These are phyloP conservation scores for Galeopsis tetrahit DNA, from an alignment of 257 asterid genomes.

Conservation along the genomic window DNA sequence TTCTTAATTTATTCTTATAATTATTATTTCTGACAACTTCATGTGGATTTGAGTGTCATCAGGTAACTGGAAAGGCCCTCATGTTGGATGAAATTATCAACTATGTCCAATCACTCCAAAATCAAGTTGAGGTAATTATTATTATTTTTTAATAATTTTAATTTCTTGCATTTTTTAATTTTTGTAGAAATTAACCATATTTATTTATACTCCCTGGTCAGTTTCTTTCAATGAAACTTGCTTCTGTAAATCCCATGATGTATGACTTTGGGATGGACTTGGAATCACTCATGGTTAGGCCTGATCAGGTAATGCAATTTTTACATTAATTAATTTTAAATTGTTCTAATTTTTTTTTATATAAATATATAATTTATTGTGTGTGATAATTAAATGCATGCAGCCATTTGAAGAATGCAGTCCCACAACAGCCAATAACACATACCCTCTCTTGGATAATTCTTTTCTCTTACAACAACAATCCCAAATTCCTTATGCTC, in stretches of 20 bases:
- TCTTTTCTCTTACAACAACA: slow-evolving; percentile 48
- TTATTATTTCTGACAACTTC: slow-evolving; percentile 41
- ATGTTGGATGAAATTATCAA: slow-evolving; percentile 92
- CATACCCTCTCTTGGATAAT: slow-evolving; percentile 46
- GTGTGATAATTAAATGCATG: slow-evolving; percentile 33
- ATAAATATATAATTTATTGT: not conserved
- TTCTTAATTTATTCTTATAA: not conserved
- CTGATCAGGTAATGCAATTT: slow-evolving; percentile 66
- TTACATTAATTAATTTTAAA: no score
- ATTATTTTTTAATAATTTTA: not conserved
- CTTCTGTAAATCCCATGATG: slow-evolving; percentile 66
- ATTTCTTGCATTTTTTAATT: not conserved
- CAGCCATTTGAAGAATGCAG: slow-evolving; percentile 42
- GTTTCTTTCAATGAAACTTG: slow-evolving; percentile 94
- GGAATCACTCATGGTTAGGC: slow-evolving; percentile 59
- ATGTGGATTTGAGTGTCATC: slow-evolving; percentile 51
- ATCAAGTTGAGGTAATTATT: slow-evolving; percentile 78
- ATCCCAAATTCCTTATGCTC: slow-evolving; percentile 39
- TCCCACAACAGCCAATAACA: slow-evolving; percentile 42
- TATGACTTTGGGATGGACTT: slow-evolving; percentile 78
- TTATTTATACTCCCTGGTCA: slow-evolving; percentile 24
- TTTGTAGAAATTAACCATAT: not conserved
- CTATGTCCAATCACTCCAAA: slow-evolving; percentile 86
- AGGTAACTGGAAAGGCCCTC: slow-evolving; percentile 96
- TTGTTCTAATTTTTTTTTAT: slow-evolving; percentile 2